phyloP scores from a whole-genome alignment of 2,329 filamentous ascomycete species.

The Cadophora luteo-olivacea region DNA sequence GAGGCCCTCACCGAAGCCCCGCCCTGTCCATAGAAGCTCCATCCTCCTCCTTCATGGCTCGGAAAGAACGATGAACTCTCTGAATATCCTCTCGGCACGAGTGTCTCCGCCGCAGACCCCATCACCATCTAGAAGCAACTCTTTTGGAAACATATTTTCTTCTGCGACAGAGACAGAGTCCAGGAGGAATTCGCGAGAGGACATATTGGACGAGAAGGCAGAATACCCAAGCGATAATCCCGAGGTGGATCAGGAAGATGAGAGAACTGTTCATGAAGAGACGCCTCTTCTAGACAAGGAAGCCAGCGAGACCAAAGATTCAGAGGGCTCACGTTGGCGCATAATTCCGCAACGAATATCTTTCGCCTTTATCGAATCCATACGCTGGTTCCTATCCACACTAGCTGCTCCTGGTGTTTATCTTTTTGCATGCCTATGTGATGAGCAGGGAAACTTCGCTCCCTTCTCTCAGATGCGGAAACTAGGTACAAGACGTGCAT shows the following conservation, averaged over 20 bases:
- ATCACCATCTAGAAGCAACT: slow-evolving; percentile 64
- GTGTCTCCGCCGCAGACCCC: slow-evolving; percentile 69
- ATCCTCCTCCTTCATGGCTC: slow-evolving; percentile 54
- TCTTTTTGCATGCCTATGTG: slow-evolving; percentile 81
- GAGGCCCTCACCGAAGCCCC: slow-evolving; percentile 14
- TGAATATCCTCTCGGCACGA: slow-evolving; percentile 90
- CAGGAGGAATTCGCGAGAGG: slow-evolving; percentile 45
- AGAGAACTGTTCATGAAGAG: slow-evolving; percentile 62
- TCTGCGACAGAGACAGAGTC: slow-evolving; percentile 35
- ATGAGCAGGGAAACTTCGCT: slow-evolving; percentile 80
- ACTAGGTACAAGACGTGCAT: slow-evolving; percentile 49
- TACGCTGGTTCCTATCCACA: slow-evolving; percentile 80
- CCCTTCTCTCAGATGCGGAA: slow-evolving; percentile 75
- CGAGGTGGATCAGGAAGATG: slow-evolving; percentile 43
- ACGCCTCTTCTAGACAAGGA: slow-evolving; percentile 65
- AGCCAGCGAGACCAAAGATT: slow-evolving; percentile 46
- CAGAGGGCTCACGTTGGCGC: slow-evolving; percentile 54
- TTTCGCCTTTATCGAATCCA: slow-evolving; percentile 73
- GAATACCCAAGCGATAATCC: slow-evolving; percentile 47
- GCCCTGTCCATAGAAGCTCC: slow-evolving; percentile 19
- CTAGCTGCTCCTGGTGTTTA: slow-evolving; percentile 83
- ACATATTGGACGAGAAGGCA: slow-evolving; percentile 50
- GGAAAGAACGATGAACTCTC: slow-evolving; percentile 84
- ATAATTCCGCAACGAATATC: slow-evolving; percentile 72
- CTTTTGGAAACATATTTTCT: slow-evolving; percentile 53